phyloP scores from a whole-genome alignment of 768 basidiomycete genomes.

The Cubamyces lactineus region DNA sequence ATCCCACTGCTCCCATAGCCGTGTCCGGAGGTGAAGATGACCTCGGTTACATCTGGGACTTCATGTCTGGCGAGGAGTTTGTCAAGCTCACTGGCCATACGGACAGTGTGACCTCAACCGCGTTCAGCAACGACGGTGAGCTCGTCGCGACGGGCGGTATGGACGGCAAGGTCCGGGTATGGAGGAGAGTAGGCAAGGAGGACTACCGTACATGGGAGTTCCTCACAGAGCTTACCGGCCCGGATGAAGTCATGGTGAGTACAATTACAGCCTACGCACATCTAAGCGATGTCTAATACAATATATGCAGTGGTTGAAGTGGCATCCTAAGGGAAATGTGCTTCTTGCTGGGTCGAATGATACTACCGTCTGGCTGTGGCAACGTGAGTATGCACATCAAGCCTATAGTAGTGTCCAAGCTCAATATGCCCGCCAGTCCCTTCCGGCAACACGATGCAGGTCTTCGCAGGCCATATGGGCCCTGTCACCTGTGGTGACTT shows the following conservation, averaged over 20 bases:
- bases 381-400: constrained; percentile 57
- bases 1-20: constrained; percentile 82
- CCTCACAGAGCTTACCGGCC: constrained; percentile 88
- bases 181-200: constrained; percentile 81
- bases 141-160: constrained; percentile 96
- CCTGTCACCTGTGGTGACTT: constrained; percentile 87
- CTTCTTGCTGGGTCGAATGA: constrained; percentile 93
- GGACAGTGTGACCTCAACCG: constrained; percentile 82
- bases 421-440: constrained; percentile 64
- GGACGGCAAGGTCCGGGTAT: constrained; percentile 94
- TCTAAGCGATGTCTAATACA: background rate
- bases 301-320: constrained; percentile 75
- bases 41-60: constrained; percentile 90
- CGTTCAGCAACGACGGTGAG: constrained; percentile 89
- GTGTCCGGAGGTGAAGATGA: constrained; percentile 97
- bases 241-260: constrained; percentile 92
- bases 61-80: constrained; percentile 77
- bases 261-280: background rate
- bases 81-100: constrained; percentile 90
- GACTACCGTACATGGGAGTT: constrained; percentile 90
- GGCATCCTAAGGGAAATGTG: constrained; percentile 94
- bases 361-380: constrained; percentile 95
- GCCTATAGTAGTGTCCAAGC: background rate
- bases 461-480: constrained; percentile 88
- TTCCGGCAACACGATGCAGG: constrained; percentile 93